Conservation (phyloP, 371 early-diverging fungal species). For the Rhizopus sp. region DNA sequence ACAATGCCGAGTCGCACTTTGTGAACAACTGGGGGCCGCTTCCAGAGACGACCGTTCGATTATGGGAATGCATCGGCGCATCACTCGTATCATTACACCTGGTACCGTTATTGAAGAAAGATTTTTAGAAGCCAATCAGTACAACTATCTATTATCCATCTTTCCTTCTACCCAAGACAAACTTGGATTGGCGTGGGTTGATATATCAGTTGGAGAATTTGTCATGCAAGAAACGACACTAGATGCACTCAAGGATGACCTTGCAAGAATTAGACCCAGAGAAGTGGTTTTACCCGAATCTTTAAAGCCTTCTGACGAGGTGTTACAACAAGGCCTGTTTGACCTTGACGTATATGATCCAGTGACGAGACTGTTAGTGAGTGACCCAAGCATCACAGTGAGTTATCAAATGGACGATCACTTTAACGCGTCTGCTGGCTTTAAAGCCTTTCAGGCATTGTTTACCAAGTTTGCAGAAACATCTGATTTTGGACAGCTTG, state of each 20-base stretch:
- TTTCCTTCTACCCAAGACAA: constrained; percentile 20
- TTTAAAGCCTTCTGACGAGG: constrained; percentile 14
- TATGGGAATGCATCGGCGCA: constrained; percentile 61
- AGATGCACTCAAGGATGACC: constrained; percentile 59
- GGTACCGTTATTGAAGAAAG: constrained; percentile 84
- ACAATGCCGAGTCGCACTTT: constrained; percentile 80
- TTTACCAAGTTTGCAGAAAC: constrained; percentile 12
- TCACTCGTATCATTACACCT: constrained; percentile 85
- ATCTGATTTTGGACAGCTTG: constrained; percentile 28
- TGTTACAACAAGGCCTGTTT: constrained; percentile 15
- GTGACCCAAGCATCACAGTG: constrained; percentile 21
- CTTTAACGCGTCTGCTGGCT: constrained; percentile 19
- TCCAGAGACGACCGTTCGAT: constrained; percentile 42
- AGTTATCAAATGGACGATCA: constrained; percentile 29
- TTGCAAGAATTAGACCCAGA: constrained; percentile 82
- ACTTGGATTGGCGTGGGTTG: constrained; percentile 88
- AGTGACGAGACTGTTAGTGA: constrained; percentile 16
- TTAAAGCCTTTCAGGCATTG: constrained; percentile 10
- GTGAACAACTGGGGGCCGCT: constrained; percentile 72
- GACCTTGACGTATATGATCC: constrained; percentile 22
- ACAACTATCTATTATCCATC: constrained; percentile 72
- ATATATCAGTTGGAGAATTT: constrained; percentile 92
- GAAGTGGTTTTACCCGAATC: constrained; percentile 73
- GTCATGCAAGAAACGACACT: constrained; percentile 59
- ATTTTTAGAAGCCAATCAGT: constrained; percentile 60